These are phyloP conservation scores for Rhodosporidiobolus odoratus DNA, from an alignment of 768 basidiomycete species.

Conservation along the genomic window DNA sequence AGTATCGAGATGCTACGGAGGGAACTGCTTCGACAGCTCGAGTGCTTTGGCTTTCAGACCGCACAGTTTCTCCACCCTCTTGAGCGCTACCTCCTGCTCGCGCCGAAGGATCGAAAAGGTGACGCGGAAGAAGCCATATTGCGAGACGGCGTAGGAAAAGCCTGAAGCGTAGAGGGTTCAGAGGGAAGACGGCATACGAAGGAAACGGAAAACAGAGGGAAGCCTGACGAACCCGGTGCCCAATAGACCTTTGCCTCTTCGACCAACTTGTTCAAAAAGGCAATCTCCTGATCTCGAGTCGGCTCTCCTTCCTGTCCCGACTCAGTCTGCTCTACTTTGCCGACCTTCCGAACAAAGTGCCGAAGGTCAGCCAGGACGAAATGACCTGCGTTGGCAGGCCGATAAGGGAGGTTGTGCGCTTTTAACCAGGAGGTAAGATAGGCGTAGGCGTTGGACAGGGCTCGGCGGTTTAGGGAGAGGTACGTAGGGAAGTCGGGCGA, in stretches of 20 bases:
- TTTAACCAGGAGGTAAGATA: conserved; percentile 10
- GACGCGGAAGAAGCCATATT: conserved; percentile 23
- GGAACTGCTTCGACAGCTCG: neutral
- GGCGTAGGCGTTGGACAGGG: conserved; percentile 9
- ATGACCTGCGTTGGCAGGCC: conserved; percentile 18
- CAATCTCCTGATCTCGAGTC: neutral
- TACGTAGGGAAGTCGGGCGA: conserved; percentile 16
- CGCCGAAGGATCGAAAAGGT: conserved; percentile 15
- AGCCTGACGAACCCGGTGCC: conserved; percentile 6
- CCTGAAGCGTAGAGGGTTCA: neutral
- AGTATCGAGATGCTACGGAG: neutral
- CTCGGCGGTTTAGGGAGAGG: conserved; percentile 5
- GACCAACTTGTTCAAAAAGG: conserved; percentile 14
- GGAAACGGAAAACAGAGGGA: neutral
- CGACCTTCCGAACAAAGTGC: neutral
- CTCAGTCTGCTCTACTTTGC: neutral
- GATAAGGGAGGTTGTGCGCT: conserved; percentile 11
- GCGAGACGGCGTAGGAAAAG: conserved; percentile 16
- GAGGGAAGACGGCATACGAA: neutral
- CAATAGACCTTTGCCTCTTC: conserved; percentile 13
- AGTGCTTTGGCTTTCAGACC: neutral
- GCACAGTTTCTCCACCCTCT: conserved; percentile 12
- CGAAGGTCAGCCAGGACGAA: conserved; percentile 29
- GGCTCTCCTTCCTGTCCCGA: neutral
- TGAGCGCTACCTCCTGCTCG: conserved; percentile 14